Evolutionary conservation across 345 rosid species (phyloP).

Genomic region (Hibiscus mutabilis): DNA sequence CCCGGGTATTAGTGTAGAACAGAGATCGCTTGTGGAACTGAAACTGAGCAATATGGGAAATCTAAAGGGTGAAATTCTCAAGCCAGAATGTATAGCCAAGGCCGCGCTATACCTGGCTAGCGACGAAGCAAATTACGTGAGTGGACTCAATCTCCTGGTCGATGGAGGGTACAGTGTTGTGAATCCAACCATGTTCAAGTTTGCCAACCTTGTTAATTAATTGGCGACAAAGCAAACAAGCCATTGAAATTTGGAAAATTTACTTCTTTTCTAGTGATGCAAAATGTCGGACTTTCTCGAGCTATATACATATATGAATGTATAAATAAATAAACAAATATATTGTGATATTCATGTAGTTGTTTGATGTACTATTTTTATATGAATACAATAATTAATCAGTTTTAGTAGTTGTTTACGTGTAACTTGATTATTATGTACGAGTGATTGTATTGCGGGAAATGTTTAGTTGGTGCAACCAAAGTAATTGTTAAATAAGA

Average conservation of each 20-base stretch:
- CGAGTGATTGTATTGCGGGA: no score
- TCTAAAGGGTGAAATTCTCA: constrained; percentile 25
- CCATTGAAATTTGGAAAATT: background rate
- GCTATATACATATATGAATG: background rate
- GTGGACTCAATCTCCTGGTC: constrained; percentile 34
- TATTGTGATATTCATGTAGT: background rate
- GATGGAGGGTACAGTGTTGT: constrained; percentile 36
- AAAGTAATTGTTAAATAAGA: background rate
- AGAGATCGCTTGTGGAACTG: background rate
- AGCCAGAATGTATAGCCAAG: constrained; percentile 21
- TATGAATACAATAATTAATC: background rate
- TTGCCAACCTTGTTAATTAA: background rate
- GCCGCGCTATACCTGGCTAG: constrained; percentile 36
- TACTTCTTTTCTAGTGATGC: background rate
- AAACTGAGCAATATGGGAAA: constrained; percentile 11
- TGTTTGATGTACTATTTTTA: background rate
- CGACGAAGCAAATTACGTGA: constrained; percentile 37
- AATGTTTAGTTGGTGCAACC: background rate
- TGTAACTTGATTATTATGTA: background rate
- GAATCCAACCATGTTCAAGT: constrained; percentile 22
- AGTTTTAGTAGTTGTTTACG: background rate
- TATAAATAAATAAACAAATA: background rate
- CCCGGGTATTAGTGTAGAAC: background rate
- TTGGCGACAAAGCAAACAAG: background rate
- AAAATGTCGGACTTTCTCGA: background rate